Evolutionary conservation across 1,284 basidiomycete genomes (phyloP).

Genomic region (Porogramme epimiltina): DNA sequence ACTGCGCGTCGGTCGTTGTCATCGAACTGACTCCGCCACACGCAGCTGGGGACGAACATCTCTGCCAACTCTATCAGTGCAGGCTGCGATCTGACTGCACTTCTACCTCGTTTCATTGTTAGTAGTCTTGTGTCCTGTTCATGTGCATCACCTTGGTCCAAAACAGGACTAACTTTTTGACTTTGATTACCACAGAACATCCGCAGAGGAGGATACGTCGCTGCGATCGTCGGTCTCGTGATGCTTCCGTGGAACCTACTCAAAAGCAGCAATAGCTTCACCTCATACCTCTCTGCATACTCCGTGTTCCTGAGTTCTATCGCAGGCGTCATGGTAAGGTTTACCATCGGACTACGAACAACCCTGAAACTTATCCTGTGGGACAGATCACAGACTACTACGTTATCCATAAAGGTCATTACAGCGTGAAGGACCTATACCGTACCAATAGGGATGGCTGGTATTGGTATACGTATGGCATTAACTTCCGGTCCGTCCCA

Average conservation of each 20-base stretch:
- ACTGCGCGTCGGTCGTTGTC: too few species aligned
- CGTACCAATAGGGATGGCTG: constrained; percentile 55
- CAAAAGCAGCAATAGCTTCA: constrained; percentile 76
- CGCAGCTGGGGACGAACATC: constrained; percentile 66
- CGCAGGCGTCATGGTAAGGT: constrained; percentile 81
- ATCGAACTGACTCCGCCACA: not conserved
- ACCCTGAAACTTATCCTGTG: not conserved
- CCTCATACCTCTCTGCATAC: constrained; percentile 84
- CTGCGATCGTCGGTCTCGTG: constrained; percentile 72
- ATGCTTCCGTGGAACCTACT: constrained; percentile 85
- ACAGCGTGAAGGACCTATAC: constrained; percentile 77
- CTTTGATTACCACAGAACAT: constrained; percentile 57
- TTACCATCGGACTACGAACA: too few species aligned
- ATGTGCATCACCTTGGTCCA: not conserved
- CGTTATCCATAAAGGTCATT: constrained; percentile 72
- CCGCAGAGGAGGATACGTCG: constrained; percentile 80
- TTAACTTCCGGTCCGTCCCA: constrained; percentile 63
- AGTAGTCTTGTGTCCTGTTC: constrained; percentile 20
- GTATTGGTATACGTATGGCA: constrained; percentile 78
- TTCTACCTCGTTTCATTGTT: constrained; percentile 79
- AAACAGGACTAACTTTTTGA: not conserved
- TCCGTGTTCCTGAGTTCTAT: constrained; percentile 84
- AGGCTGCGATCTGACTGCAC: constrained; percentile 83
- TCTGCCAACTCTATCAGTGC: constrained; percentile 86
- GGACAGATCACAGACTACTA: constrained; percentile 78